Percentiles rank a stretch among this genome's conserved stretches.
These are phyloP conservation scores for Penicillium simplicissimum DNA, from an alignment of 495 filamentous ascomycete genomes.

Conservation along the genomic window DNA sequence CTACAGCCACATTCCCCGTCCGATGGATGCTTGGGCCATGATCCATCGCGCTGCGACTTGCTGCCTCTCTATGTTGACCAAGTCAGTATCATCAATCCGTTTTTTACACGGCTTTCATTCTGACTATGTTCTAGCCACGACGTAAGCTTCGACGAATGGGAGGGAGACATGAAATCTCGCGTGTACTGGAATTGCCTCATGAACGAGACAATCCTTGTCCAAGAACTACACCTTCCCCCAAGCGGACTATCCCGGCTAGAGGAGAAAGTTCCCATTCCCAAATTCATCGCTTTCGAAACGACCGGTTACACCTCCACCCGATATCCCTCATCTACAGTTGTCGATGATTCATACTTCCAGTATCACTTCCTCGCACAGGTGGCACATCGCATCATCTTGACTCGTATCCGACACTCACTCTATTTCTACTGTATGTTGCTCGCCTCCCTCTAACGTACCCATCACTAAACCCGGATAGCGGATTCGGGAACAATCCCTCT, in stretches of 20 bases:
- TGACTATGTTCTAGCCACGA: constrained; percentile 34
- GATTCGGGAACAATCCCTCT: constrained; percentile 48
- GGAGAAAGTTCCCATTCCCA: constrained; percentile 49
- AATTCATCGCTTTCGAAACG: constrained; percentile 48
- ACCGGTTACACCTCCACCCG: constrained; percentile 36
- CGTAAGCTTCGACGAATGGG: constrained; percentile 49
- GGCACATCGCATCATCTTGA: constrained; percentile 51
- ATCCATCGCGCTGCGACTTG: constrained; percentile 50
- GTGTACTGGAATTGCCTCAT: constrained; percentile 53
- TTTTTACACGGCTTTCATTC: background rate
- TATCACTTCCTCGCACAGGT: constrained; percentile 53
- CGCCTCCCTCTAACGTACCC: background rate
- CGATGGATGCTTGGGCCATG: constrained; percentile 51
- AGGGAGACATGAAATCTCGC: constrained; percentile 53
- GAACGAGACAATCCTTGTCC: constrained; percentile 51
- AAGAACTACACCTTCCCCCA: constrained; percentile 49
- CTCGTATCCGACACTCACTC: constrained; percentile 48
- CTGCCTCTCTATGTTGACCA: constrained; percentile 49
- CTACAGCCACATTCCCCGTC: constrained; percentile 47
- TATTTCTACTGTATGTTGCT: constrained; percentile 47
- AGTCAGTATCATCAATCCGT: constrained; percentile 31
- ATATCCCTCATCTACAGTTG: constrained; percentile 30
- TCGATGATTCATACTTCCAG: constrained; percentile 51
- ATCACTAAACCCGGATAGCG: constrained; percentile 27
- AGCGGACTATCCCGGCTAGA: constrained; percentile 48